These are phyloP conservation scores for Chaetomiaceae sp. DNA, from an alignment of 2,329 filamentous ascomycete genomes.

Conservation along the genomic window DNA sequence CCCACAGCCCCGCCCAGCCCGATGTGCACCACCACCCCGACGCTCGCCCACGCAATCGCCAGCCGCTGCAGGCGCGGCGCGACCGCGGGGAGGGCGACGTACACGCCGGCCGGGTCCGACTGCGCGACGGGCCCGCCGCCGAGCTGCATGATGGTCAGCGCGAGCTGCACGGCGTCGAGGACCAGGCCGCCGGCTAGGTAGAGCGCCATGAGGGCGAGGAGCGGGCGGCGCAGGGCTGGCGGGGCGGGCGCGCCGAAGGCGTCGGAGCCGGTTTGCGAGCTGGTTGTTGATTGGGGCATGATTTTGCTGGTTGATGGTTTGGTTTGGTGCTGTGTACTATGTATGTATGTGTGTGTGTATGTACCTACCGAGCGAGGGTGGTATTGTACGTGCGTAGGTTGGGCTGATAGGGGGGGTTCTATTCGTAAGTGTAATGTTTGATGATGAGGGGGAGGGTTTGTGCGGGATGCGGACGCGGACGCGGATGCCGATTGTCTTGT, in stretches of 20 bases:
- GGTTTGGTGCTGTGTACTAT: too few species aligned
- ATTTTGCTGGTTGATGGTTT: neutral
- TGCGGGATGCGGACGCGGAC: too few species aligned
- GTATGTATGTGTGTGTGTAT: too few species aligned
- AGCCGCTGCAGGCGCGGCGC: neutral
- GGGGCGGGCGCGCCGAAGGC: too few species aligned
- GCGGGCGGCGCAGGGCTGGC: too few species aligned
- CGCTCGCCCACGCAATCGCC: neutral
- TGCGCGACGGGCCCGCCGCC: neutral
- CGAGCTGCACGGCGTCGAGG: neutral
- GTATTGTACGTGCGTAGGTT: too few species aligned
- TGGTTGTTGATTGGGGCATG: neutral
- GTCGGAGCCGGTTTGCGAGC: too few species aligned
- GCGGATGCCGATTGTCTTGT: too few species aligned
- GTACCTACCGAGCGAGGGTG: too few species aligned
- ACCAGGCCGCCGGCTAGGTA: neutral
- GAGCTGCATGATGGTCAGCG: neutral
- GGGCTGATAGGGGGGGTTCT: too few species aligned
- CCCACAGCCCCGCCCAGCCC: neutral
- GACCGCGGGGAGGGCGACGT: neutral
- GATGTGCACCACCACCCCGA: neutral
- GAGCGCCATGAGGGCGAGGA: neutral
- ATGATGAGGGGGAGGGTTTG: too few species aligned
- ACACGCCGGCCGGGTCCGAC: neutral
- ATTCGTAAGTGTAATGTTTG: too few species aligned